Conservation (phyloP, 768 basidiomycete genomes). For the Fomitopsis serialis region DNA sequence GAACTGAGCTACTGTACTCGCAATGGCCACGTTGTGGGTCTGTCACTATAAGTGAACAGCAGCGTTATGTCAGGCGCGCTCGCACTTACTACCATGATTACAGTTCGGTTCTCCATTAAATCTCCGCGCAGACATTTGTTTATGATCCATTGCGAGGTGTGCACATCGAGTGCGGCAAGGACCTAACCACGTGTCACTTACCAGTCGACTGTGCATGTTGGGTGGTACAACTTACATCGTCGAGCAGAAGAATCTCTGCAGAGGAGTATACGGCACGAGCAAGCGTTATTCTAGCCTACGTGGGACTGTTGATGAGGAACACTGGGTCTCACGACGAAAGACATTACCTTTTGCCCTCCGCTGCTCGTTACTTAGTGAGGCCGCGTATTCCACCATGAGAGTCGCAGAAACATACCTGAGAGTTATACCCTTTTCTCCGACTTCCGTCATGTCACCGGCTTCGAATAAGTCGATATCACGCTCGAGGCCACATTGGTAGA, state of each 20-base stretch:
- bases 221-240: constrained; percentile 25
- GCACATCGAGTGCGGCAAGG: constrained; percentile 41
- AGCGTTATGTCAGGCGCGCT: background rate
- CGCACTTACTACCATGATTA: constrained; percentile 38
- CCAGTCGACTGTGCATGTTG: too few relatives aligned
- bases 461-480: constrained; percentile 43
- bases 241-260: constrained; percentile 32
- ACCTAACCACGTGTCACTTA: constrained; percentile 15
- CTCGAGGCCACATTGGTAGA: constrained; percentile 33
- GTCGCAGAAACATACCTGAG: constrained; percentile 22
- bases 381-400: background rate
- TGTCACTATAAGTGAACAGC: constrained; percentile 9
- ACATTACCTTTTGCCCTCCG: constrained; percentile 45
- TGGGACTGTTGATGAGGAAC: background rate
- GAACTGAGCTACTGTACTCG: constrained; percentile 46
- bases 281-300: constrained; percentile 32
- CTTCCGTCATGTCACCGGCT: constrained; percentile 48
- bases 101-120: constrained; percentile 37
- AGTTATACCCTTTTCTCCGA: constrained; percentile 54
- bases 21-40: constrained; percentile 49
- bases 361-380: constrained; percentile 9
- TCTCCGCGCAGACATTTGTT: constrained; percentile 40
- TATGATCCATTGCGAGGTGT: constrained; percentile 43
- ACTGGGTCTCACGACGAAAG: background rate
- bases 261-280: constrained; percentile 35